These are phyloP conservation scores for Penicillium sp. DNA, from an alignment of 2,329 filamentous ascomycete genomes.

Conservation along the genomic window DNA sequence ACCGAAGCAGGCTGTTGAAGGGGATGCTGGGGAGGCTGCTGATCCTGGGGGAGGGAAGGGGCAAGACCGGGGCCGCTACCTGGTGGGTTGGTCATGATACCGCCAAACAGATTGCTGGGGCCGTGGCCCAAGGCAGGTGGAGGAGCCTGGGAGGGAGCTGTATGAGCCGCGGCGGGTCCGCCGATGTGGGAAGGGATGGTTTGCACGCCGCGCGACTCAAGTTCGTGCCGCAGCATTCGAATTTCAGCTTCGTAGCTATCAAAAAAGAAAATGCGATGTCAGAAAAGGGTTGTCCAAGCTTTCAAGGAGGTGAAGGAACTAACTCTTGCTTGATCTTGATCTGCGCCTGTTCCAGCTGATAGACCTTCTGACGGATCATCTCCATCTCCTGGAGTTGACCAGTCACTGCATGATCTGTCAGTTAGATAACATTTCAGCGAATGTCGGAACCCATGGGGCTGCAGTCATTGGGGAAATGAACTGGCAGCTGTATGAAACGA, in stretches of 20 bases:
- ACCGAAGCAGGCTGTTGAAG: constrained; percentile 58
- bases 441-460: constrained; percentile 14
- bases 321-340: constrained; percentile 89
- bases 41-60: constrained; percentile 67
- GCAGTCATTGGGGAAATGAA: constrained; percentile 11
- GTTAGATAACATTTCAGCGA: constrained; percentile 27
- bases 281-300: not conserved
- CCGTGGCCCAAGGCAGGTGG: constrained; percentile 85
- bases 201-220: constrained; percentile 68
- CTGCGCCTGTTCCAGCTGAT: constrained; percentile 86
- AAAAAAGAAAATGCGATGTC: constrained; percentile 9
- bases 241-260: constrained; percentile 91
- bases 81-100: constrained; percentile 88
- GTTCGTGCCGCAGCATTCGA: constrained; percentile 77
- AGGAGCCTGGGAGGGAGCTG: constrained; percentile 76
- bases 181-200: constrained; percentile 66
- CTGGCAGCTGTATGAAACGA: constrained; percentile 7
- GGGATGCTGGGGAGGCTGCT: constrained; percentile 58
- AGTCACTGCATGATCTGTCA: constrained; percentile 61
- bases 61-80: constrained; percentile 83
- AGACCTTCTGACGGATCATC: constrained; percentile 89
- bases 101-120: constrained; percentile 84
- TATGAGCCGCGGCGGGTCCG: constrained; percentile 65
- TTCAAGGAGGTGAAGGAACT: constrained; percentile 33
- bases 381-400: constrained; percentile 94